Evolutionary conservation across 2,329 filamentous ascomycete species (phyloP), one percentile per base, ranked within the genome.

Genomic region (Colletotrichum sp.): DNA sequence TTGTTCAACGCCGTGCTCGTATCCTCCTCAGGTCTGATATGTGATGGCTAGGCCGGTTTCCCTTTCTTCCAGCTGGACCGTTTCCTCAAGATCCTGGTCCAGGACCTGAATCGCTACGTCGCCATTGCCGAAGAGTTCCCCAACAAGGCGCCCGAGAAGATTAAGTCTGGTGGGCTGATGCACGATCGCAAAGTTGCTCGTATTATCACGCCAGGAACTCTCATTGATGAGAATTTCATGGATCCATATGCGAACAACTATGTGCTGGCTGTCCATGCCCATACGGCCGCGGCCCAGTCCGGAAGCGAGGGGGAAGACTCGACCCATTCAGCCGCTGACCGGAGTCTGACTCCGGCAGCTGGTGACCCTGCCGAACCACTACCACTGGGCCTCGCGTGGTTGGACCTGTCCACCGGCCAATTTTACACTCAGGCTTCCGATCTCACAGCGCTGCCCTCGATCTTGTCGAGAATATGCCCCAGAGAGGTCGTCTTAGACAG

Each of bases 141-240:
- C 21, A 94, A 97, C 80, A 90, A 92, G 78, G 88, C 91, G 6
- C 88, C 92, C 5, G 92, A 92, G 72, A 95, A 92, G 84, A 87
- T 93, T 78, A 96, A 93, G 82, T 90, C 92, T 24, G 95, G 95
- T 16, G 95, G 95, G 5, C 86, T 96, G 78, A 89, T 96, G 87
- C 98, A 97, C 83, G 94, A 98, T 82, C 93, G 97, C 30, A 93
- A 89, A 79, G 95, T 99, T 16, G 92, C 95, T 21, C 93, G 97
- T 73, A 93, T 99, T 79, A 92, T 99, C 81, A 99, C 97, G 1
- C 96, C 97, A 2, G 97, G 97, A 24, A 99, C 97, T 2, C 88
- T 99, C 70, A 98, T 99, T 79, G 97, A 99, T 84, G 97, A 99
- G 85, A 96, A 96, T 80, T 99, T 99, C 84, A 96, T 99, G 88